Percentiles rank a stretch among this genome's conserved stretches.
phyloP scores from a whole-genome alignment of 1,139 yeast species.

The Geotrichum australiense region DNA sequence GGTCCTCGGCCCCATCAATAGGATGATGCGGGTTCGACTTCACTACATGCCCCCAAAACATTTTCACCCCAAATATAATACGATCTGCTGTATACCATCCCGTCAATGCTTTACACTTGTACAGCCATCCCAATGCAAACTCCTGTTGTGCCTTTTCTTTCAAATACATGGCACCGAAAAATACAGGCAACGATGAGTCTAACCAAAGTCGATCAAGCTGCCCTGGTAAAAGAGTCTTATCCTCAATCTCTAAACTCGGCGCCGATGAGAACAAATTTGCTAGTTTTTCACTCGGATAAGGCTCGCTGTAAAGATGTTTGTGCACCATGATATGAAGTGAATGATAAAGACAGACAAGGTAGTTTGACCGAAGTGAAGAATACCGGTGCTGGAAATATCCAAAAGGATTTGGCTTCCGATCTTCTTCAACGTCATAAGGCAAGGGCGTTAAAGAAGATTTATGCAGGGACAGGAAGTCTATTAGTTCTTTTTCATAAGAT shows the following conservation, averaged over 20 bases:
- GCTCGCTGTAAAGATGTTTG: not conserved
- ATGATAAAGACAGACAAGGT: not conserved
- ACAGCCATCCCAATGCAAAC: conserved; percentile 10
- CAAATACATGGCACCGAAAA: conserved; percentile 12
- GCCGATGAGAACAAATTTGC: not conserved
- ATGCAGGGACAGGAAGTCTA: not conserved
- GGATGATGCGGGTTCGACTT: not conserved
- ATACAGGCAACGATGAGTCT: conserved; percentile 12
- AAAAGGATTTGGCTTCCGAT: conserved; percentile 1
- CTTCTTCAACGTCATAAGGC: not conserved
- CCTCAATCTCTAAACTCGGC: not conserved
- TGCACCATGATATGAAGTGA: not conserved
- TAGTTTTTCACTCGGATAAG: not conserved
- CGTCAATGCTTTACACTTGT: conserved; percentile 5
- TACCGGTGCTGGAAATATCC: not conserved
- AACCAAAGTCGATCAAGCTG: conserved; percentile 8
- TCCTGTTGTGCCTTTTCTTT: conserved; percentile 12
- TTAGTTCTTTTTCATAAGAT: not conserved
- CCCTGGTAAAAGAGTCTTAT: conserved; percentile 7
- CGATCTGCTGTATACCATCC: conserved; percentile 13
- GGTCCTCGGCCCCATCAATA: not conserved
- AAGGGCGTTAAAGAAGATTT: not conserved
- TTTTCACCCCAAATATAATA: conserved; percentile 5
- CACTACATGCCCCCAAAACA: conserved; percentile 3
- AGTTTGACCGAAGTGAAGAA: not conserved